These are phyloP conservation scores for Colletotrichum karsti DNA, from an alignment of 2,329 filamentous ascomycete genomes.

Conservation along the genomic window DNA sequence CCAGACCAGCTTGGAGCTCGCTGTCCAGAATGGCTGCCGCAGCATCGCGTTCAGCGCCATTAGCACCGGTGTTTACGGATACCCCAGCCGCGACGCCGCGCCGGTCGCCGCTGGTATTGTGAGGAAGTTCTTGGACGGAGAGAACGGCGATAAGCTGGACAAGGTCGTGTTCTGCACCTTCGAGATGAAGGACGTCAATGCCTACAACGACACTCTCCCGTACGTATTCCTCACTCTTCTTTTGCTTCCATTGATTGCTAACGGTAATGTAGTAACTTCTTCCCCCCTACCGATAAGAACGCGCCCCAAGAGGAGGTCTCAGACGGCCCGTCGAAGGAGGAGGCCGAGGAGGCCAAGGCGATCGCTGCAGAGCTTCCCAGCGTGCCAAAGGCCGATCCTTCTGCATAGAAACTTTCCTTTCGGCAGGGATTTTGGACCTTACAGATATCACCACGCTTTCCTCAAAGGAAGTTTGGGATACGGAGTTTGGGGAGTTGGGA, in stretches of 20 bases:
- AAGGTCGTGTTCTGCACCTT: constrained; percentile 89
- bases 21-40: constrained; percentile 70
- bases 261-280: background rate
- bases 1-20: constrained; percentile 74
- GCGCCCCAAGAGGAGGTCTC: constrained; percentile 26
- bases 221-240: constrained; percentile 54
- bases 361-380: constrained; percentile 42
- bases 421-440: rapidly evolving
- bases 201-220: constrained; percentile 79
- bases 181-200: constrained; percentile 76
- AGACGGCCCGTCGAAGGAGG: constrained; percentile 32
- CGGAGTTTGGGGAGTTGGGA: constrained; percentile 2
- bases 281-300: constrained; percentile 29
- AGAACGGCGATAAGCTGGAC: constrained; percentile 63
- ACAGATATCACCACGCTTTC: background rate
- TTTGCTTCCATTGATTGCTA: background rate
- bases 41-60: constrained; percentile 85
- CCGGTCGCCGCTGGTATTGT: constrained; percentile 71
- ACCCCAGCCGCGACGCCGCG: constrained; percentile 79
- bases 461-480: background rate
- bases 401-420: background rate
- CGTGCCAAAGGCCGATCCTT: constrained; percentile 44
- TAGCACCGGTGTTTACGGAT: constrained; percentile 91
- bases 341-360: constrained; percentile 35
- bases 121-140: constrained; percentile 60